These are phyloP conservation scores for Ceriops decandra DNA, from an alignment of 345 rosid species.

Conservation along the genomic window DNA sequence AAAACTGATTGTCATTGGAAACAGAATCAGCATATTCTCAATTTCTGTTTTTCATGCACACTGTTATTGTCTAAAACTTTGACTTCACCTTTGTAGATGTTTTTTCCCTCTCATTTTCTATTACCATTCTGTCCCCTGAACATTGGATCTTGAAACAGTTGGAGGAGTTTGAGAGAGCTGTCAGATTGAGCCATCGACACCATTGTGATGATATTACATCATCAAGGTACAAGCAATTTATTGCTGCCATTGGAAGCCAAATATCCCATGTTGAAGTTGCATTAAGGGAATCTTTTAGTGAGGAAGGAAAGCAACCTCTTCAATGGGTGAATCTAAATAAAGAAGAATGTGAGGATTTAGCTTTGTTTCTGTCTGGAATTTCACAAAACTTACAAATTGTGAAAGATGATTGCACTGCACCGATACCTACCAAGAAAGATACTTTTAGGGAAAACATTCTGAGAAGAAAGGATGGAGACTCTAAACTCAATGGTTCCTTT, in stretches of 20 bases:
- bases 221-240: constrained; percentile 68
- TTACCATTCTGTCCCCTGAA: background rate
- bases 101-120: no score
- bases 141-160: constrained; percentile 43
- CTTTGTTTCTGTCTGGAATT: constrained; percentile 68
- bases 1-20: no score
- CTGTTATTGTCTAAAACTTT: no score
- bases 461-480: constrained; percentile 30
- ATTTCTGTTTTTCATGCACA: no score
- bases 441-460: constrained; percentile 26
- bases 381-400: constrained; percentile 28
- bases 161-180: constrained; percentile 88
- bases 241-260: constrained; percentile 63
- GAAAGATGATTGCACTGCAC: constrained; percentile 32
- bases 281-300: constrained; percentile 43
- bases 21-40: no score
- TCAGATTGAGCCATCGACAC: constrained; percentile 54
- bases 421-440: constrained; percentile 24
- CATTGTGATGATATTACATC: constrained; percentile 44
- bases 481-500: constrained; percentile 26
- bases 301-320: constrained; percentile 63
- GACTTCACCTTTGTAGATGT: no score
- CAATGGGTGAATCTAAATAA: constrained; percentile 69
- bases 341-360: constrained; percentile 82
- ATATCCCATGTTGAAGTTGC: constrained; percentile 55